Conservation (phyloP, 768 basidiomycete species). For the Panus rudis region DNA sequence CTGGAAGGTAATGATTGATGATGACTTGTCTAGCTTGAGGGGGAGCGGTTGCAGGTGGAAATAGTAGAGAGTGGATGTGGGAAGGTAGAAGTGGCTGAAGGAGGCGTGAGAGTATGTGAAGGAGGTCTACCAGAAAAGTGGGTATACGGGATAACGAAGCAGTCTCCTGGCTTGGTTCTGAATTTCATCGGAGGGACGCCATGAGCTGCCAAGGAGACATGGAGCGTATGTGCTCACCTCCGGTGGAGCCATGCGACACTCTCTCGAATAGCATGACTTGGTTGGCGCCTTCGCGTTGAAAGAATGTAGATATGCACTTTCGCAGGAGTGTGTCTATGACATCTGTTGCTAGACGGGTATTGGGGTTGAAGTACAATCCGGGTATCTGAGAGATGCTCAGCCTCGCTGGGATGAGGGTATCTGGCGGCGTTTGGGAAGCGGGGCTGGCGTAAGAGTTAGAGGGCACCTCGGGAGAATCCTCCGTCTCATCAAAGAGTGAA, state of each 20-base stretch:
- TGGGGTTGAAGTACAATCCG: constrained; percentile 57
- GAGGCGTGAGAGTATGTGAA: constrained; percentile 40
- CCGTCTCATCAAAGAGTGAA: constrained; percentile 45
- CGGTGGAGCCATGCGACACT: too few species aligned
- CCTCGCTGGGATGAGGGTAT: constrained; percentile 16
- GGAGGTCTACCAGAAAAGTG: constrained; percentile 43
- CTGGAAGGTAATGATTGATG: constrained; percentile 82
- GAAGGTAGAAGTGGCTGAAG: constrained; percentile 45
- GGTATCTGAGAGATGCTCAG: constrained; percentile 48
- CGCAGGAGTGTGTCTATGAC: constrained; percentile 41
- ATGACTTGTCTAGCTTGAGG: constrained; percentile 72
- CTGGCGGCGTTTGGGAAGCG: neutral
- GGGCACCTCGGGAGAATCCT: too few species aligned
- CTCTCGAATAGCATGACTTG: constrained; percentile 87
- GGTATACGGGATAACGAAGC: constrained; percentile 40
- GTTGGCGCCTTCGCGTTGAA: constrained; percentile 44
- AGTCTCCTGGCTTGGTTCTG: too few species aligned
- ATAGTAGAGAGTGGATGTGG: constrained; percentile 49
- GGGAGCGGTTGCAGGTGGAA: constrained; percentile 37
- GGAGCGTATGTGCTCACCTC: too few species aligned
- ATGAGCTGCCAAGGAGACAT: too few species aligned
- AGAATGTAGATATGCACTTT: constrained; percentile 55
- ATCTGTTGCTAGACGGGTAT: constrained; percentile 40
- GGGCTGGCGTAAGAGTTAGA: too few species aligned
- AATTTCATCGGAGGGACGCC: too few species aligned